phyloP scores from a whole-genome alignment of 75 land plant species.

The Pinus albicaulis region DNA sequence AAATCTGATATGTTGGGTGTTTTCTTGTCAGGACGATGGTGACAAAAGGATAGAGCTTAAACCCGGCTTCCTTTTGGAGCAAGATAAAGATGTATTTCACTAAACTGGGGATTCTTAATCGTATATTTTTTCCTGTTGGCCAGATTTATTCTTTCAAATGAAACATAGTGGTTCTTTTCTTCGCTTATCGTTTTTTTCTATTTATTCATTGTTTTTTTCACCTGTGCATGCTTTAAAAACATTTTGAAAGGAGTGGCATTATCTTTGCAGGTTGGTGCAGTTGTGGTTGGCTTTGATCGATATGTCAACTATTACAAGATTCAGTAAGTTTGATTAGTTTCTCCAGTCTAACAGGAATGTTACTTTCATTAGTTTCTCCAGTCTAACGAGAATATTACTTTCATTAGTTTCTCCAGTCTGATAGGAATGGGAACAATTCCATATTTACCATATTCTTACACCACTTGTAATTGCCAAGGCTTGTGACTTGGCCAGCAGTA shows the following conservation, averaged over 20 bases:
- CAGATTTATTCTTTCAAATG: conserved; percentile 9
- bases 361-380: no score
- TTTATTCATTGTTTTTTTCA: neutral
- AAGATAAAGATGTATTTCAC: conserved; percentile 51
- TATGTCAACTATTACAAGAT: conserved; percentile 70
- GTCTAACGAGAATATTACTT: no score
- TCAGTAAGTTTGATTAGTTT: conserved; percentile 34
- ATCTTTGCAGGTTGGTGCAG: conserved; percentile 61
- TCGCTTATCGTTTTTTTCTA: neutral
- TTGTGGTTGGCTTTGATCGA: conserved; percentile 73
- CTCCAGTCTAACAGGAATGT: no score
- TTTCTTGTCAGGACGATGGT: conserved; percentile 58
- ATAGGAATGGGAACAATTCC: neutral
- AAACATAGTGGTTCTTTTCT: neutral
- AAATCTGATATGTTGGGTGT: neutral
- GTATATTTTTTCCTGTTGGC: neutral
- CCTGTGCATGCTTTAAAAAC: neutral
- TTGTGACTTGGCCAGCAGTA: no score
- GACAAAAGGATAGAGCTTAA: conserved; percentile 62
- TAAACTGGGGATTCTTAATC: conserved; percentile 4
- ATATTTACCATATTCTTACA: no score
- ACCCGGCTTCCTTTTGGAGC: conserved; percentile 72
- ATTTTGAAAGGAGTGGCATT: neutral
- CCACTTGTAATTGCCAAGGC: no score
- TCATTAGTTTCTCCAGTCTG: neutral